Conservation (phyloP, 2,329 filamentous ascomycete species). For the Herpotrichia juniperi region DNA sequence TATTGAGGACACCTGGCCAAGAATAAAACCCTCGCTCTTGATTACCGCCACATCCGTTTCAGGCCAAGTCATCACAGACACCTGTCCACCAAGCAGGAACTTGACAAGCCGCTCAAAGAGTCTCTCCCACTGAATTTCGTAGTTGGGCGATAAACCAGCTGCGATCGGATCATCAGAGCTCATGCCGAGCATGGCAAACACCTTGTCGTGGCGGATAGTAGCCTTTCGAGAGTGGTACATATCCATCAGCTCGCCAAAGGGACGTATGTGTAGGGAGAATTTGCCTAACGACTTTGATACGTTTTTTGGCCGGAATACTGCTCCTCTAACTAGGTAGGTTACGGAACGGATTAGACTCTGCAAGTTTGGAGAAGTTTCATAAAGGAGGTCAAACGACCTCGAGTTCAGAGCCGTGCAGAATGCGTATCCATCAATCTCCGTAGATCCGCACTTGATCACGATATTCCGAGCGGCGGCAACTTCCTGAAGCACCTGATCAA, state of each 20-base stretch:
- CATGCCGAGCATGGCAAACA: constrained; percentile 25
- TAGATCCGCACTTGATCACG: constrained; percentile 14
- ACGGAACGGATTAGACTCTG: constrained; percentile 16
- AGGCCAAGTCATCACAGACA: constrained; percentile 15
- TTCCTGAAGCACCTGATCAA: constrained; percentile 24
- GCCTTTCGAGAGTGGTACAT: constrained; percentile 22
- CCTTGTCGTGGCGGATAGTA: constrained; percentile 18
- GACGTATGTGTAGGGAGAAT: constrained; percentile 12
- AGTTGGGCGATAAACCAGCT: constrained; percentile 15
- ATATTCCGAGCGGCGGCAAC: constrained; percentile 24
- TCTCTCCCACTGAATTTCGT: constrained; percentile 16
- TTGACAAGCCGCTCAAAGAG: constrained; percentile 11
- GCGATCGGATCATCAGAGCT: constrained; percentile 16
- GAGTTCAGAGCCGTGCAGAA: constrained; percentile 24
- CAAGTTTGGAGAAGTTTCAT: constrained; percentile 13
- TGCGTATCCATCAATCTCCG: constrained; percentile 20
- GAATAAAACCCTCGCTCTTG: constrained; percentile 14
- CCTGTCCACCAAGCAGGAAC: constrained; percentile 12
- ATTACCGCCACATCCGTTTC: constrained; percentile 15
- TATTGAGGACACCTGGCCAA: constrained; percentile 15
- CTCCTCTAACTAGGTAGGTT: constrained; percentile 19
- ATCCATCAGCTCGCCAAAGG: constrained; percentile 21
- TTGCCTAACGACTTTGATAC: constrained; percentile 8
- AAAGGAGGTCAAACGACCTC: constrained; percentile 7
- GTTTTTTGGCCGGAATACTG: constrained; percentile 18